Conservation (phyloP, 2,329 filamentous ascomycete species). For the Ceratocystis lukuohia region DNA sequence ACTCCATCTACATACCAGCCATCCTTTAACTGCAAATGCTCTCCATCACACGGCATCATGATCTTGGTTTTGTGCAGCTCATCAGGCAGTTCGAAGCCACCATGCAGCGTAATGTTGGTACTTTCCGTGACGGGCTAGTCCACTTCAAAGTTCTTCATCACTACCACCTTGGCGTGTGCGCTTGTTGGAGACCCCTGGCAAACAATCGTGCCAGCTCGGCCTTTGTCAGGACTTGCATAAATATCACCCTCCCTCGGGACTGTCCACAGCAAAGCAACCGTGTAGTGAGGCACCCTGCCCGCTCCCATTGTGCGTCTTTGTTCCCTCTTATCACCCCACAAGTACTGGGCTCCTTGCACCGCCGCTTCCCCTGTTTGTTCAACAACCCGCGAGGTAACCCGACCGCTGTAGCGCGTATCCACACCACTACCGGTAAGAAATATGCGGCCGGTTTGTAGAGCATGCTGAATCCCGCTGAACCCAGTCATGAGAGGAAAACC, state of each 20-base stretch:
- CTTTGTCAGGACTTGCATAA: slow-evolving; percentile 5
- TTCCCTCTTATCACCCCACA: slow-evolving; percentile 10
- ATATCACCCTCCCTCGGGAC: slow-evolving; percentile 9
- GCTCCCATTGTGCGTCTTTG: neutral
- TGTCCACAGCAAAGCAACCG: slow-evolving; percentile 12
- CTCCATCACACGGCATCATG: slow-evolving; percentile 5
- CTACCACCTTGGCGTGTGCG: slow-evolving; percentile 1
- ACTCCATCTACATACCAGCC: neutral
- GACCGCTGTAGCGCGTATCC: neutral
- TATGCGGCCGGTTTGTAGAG: slow-evolving; percentile 3
- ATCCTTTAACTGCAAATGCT: neutral
- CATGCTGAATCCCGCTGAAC: slow-evolving; percentile 10
- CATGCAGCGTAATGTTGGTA: slow-evolving; percentile 15
- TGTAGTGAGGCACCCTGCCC: slow-evolving; percentile 1
- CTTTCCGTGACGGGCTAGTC: slow-evolving; percentile 15
- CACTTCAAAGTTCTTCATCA: slow-evolving; percentile 16
- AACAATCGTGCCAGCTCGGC: slow-evolving; percentile 6
- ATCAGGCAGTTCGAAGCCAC: slow-evolving; percentile 12
- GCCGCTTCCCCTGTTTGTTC: slow-evolving; percentile 8
- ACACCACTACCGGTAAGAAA: slow-evolving; percentile 9
- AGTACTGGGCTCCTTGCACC: slow-evolving; percentile 13
- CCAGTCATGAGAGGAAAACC: slow-evolving; percentile 1
- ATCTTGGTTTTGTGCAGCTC: slow-evolving; percentile 10
- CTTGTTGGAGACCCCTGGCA: slow-evolving; percentile 1
- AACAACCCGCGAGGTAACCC: neutral